Base-by-base conservation (phyloP, 148 eudicot species). In the Vaccinium myrtillus region DNA sequence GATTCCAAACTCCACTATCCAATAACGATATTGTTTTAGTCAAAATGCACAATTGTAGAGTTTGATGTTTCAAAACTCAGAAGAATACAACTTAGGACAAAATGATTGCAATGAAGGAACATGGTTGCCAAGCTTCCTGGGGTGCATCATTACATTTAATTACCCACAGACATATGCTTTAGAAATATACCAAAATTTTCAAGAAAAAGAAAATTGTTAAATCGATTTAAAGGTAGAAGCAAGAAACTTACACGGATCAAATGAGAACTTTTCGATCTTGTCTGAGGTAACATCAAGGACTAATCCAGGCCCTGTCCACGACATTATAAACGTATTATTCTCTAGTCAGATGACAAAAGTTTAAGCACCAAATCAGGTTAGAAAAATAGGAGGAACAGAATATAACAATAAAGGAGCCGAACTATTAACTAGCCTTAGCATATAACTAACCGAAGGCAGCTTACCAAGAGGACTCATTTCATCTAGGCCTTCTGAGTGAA, bases 401-500 rank as follows among this genome's bases (percentile, higher is more conserved):
- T 13, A 14, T 8, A 8, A 55, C 32, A 79, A 67, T 23, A 27
- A 30, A 7, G 8, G 32, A 48, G 12, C 19, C 15, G 16, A 76
- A 70, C 11, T 61, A 25, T 27, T 27, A 18, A 51, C 39, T 43
- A 51, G 21, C 53, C 27, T 23, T 4, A 23, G 15, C 16, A 4
- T 43, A 3, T 43, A 36, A 59, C 15, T 4, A 61, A 78, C 74
- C 6, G 13, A 65, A 59, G 50, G 71, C 27, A 59, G 56, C 87
- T 87, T 81, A 96, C 98, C 99, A 81, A 96, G 88, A 80, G 99
- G 98, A 84, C 98, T 96, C 92, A 96, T 96, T 86, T 96, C 99
- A 82, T 95, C 99, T 13, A 96, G 86, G 70, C 99, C 99, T 56
- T 96, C 97, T 13, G 98, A 93, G 90, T 95, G 99, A 86, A 96